Conservation (phyloP, 1,139 yeast genomes). For the Candida sanyaensis region DNA sequence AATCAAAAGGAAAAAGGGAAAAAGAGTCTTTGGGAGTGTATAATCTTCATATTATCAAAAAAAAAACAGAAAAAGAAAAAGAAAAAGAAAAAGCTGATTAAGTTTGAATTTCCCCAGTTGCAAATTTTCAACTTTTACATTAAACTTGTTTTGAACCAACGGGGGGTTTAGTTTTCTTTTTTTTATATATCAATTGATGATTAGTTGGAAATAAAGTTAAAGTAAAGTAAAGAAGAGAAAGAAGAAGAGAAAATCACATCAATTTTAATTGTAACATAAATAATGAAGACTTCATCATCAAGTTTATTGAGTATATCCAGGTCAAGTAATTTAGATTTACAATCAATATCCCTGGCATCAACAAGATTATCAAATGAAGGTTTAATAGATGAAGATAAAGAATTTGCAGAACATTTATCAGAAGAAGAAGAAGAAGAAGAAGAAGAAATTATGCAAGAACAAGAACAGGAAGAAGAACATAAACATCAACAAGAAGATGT, state of each 20-base stretch:
- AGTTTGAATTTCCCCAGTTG: too few species aligned
- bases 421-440: neutral
- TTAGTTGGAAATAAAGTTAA: too few species aligned
- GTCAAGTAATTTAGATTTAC: constrained; percentile 11
- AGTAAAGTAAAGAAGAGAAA: neutral
- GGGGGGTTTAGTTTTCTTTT: too few species aligned
- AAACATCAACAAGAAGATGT: neutral
- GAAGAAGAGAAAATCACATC: neutral
- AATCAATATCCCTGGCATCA: constrained; percentile 11
- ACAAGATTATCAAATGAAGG: constrained; percentile 8
- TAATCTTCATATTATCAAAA: too few species aligned
- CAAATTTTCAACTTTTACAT: too few species aligned
- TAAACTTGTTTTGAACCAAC: too few species aligned
- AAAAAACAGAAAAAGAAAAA: too few species aligned
- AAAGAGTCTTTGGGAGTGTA: too few species aligned
- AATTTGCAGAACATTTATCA: neutral
- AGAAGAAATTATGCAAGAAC: neutral
- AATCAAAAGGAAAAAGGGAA: too few species aligned
- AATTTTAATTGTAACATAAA: neutral
- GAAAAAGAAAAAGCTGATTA: too few species aligned
- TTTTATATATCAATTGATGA: neutral
- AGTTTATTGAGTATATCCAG: constrained; percentile 10
- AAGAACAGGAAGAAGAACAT: neutral
- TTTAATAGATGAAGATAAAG: neutral
- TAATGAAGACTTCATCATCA: constrained; percentile 9